These are phyloP conservation scores for Aethionema arabicum DNA, from an alignment of 345 rosid species.

Conservation along the genomic window DNA sequence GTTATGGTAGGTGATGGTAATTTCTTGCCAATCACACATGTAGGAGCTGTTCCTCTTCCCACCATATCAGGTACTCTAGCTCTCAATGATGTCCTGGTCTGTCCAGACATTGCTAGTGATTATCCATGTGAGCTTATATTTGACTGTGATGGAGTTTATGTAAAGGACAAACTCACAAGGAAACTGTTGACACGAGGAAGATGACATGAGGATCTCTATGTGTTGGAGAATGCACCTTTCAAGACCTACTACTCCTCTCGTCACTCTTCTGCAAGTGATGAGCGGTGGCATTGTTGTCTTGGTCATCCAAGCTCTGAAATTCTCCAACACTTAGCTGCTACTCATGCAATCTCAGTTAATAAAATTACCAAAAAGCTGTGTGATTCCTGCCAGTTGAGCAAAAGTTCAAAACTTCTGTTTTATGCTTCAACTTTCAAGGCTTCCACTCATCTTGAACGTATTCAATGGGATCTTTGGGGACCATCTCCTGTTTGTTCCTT, in stretches of 20 bases:
- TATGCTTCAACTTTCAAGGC: no score
- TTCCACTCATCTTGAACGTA: no score
- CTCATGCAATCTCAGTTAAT: not conserved
- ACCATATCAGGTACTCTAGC: not conserved
- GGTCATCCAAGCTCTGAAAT: not conserved
- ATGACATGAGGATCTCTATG: no score
- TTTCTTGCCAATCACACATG: no score
- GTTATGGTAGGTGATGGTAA: not conserved
- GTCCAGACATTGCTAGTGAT: not conserved
- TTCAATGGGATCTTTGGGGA: not conserved
- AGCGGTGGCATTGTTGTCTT: not conserved
- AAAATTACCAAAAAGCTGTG: no score
- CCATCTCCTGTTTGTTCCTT: not conserved
- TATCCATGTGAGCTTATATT: no score
- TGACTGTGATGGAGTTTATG: no score
- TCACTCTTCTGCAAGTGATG: not conserved
- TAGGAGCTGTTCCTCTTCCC: not conserved
- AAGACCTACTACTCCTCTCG: not conserved
- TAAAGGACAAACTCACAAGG: no score
- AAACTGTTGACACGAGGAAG: no score
- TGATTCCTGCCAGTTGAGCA: no score
- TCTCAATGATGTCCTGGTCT: not conserved
- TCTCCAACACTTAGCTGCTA: not conserved
- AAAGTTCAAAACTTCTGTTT: no score
- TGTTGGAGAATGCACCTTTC: not conserved